Conservation (phyloP, 495 filamentous ascomycete genomes). For the Aspergillus taichungensis region DNA sequence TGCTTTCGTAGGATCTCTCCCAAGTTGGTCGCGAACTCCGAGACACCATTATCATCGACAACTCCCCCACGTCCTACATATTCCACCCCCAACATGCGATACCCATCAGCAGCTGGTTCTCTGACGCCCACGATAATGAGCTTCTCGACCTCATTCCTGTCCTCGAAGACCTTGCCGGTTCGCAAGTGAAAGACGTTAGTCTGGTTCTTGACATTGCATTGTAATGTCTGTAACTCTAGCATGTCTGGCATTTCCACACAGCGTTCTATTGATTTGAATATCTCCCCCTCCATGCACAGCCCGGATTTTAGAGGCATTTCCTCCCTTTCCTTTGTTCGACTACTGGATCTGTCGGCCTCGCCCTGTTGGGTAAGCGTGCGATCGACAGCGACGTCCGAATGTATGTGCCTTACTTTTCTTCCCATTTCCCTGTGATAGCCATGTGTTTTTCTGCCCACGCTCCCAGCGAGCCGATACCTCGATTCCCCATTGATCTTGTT, state of each 20-base stretch:
- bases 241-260: slow-evolving; percentile 25
- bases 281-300: neutral
- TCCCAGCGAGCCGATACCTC: slow-evolving; percentile 32
- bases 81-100: slow-evolving; percentile 99
- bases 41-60: slow-evolving; percentile 99
- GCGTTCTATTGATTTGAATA: slow-evolving; percentile 14
- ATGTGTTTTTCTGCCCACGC: slow-evolving; percentile 17
- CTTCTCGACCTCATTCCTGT: slow-evolving; percentile 96
- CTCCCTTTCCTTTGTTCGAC: slow-evolving; percentile 3
- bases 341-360: no score
- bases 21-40: slow-evolving; percentile 92
- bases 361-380: no score
- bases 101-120: slow-evolving; percentile 99
- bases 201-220: slow-evolving; percentile 93
- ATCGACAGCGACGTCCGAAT: neutral
- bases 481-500: no score
- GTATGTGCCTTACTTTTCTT: slow-evolving; percentile 15
- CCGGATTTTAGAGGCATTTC: neutral
- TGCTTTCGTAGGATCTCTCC: slow-evolving; percentile 62
- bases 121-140: slow-evolving; percentile 99
- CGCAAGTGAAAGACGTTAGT: slow-evolving; percentile 90
- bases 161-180: slow-evolving; percentile 87
- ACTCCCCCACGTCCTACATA: slow-evolving; percentile 98
- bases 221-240: slow-evolving; percentile 37
- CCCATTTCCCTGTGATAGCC: slow-evolving; percentile 3